A percentile compares a stretch with the other conserved stretches of the same genome.
These are phyloP conservation scores for Oidiodendron maius DNA, from an alignment of 495 filamentous ascomycete species.

Conservation along the genomic window DNA sequence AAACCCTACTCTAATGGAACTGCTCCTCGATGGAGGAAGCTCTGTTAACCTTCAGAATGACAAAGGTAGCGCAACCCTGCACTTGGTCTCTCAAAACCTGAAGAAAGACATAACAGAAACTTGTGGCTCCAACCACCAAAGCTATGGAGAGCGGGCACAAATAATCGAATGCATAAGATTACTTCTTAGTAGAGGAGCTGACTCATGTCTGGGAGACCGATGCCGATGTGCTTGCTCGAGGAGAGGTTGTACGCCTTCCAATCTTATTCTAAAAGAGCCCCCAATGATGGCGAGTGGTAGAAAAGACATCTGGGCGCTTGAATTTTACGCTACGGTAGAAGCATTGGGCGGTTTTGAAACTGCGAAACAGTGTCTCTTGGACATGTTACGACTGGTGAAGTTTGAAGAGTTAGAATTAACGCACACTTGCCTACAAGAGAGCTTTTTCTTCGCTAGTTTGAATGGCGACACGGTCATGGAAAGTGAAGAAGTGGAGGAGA, in stretches of 20 bases:
- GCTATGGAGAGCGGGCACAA: background rate
- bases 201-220: background rate
- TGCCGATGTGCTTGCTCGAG: background rate
- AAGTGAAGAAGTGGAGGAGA: background rate
- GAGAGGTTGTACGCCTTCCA: background rate
- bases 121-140: too few relatives aligned
- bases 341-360: background rate
- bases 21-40: background rate
- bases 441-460: background rate
- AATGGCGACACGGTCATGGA: background rate
- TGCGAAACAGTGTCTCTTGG: background rate
- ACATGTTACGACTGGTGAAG: background rate
- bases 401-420: slow-evolving; percentile 8
- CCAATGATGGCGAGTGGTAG: background rate
- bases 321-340: background rate
- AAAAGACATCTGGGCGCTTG: background rate
- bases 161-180: background rate
- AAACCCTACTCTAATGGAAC: background rate
- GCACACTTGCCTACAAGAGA: slow-evolving; percentile 2
- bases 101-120: background rate
- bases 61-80: background rate
- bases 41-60: background rate
- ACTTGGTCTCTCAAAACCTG: background rate
- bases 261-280: background rate
- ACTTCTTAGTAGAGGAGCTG: background rate